These are phyloP conservation scores for Chamaenerion angustifolium DNA, from an alignment of 345 rosid species.

Conservation along the genomic window DNA sequence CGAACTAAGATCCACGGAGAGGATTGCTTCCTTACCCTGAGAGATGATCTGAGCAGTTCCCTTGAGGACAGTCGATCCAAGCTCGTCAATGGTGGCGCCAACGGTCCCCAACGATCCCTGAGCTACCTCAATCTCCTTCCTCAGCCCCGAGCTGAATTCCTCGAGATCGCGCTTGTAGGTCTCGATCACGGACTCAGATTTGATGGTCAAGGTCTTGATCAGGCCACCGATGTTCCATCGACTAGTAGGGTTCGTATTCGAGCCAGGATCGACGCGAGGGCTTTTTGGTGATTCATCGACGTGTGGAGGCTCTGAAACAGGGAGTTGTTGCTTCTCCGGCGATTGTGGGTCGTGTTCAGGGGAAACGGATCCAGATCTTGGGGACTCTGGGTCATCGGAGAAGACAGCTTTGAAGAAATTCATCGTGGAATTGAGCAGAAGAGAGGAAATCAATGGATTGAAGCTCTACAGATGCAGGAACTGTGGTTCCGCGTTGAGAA, in stretches of 20 bases:
- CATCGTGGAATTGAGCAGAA: constrained; percentile 17
- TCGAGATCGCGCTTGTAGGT: constrained; percentile 57
- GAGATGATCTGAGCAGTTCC: constrained; percentile 60
- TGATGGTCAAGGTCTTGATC: constrained; percentile 34
- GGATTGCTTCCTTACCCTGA: constrained; percentile 36
- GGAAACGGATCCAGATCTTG: constrained; percentile 9
- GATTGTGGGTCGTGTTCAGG: neutral
- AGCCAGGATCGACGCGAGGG: constrained; percentile 5
- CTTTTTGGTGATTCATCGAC: constrained; percentile 3
- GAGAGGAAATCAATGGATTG: no score
- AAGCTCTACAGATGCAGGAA: no score
- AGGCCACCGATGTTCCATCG: constrained; percentile 47
- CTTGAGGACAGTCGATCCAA: constrained; percentile 61
- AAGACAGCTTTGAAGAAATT: constrained; percentile 64
- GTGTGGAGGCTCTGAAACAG: constrained; percentile 8
- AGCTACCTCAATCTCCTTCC: constrained; percentile 57
- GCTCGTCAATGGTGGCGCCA: constrained; percentile 71
- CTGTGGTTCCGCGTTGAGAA: no score
- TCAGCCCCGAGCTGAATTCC: constrained; percentile 61
- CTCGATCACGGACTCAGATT: constrained; percentile 56
- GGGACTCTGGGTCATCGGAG: constrained; percentile 26
- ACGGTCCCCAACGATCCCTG: constrained; percentile 70
- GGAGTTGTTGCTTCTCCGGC: neutral
- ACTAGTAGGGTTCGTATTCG: constrained; percentile 1
- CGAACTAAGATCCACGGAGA: no score